phyloP scores from a whole-genome alignment of 495 filamentous ascomycete species.

The Penicillium nucicola region DNA sequence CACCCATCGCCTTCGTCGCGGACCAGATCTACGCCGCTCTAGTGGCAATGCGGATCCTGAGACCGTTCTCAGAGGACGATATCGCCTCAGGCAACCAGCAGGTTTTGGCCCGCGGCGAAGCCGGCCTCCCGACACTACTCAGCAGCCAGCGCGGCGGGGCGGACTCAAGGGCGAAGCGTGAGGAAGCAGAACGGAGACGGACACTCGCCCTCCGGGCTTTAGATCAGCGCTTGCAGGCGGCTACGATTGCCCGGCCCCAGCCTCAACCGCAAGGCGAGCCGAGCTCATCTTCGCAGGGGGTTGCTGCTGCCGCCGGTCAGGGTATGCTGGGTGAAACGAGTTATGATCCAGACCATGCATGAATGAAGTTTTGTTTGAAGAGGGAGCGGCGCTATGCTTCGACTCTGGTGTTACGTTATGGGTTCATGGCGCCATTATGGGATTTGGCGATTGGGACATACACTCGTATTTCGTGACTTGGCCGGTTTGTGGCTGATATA shows the following conservation, averaged over 20 bases:
- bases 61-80: constrained; percentile 83
- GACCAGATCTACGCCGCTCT: constrained; percentile 72
- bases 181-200: constrained; percentile 87
- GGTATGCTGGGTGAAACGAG: constrained; percentile 64
- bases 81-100: constrained; percentile 76
- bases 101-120: constrained; percentile 65
- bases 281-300: constrained; percentile 39
- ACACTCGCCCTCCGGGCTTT: constrained; percentile 86
- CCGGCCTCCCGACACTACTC: constrained; percentile 59
- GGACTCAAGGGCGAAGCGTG: constrained; percentile 55
- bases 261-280: constrained; percentile 23
- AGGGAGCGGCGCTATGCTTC: neutral
- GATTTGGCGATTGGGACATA: constrained; percentile 15
- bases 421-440: neutral
- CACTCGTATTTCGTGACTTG: constrained; percentile 4
- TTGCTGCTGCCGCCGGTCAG: constrained; percentile 30
- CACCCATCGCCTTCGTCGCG: constrained; percentile 68
- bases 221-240: constrained; percentile 86
- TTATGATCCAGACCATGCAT: constrained; percentile 62
- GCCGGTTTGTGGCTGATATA: neutral
- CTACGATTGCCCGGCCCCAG: constrained; percentile 51
- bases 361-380: constrained; percentile 6
- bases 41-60: constrained; percentile 70
- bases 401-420: neutral
- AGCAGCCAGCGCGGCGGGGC: constrained; percentile 37